phyloP scores from a whole-genome alignment of 2,329 filamentous ascomycete genomes.

The Aspergillus fumigatus region DNA sequence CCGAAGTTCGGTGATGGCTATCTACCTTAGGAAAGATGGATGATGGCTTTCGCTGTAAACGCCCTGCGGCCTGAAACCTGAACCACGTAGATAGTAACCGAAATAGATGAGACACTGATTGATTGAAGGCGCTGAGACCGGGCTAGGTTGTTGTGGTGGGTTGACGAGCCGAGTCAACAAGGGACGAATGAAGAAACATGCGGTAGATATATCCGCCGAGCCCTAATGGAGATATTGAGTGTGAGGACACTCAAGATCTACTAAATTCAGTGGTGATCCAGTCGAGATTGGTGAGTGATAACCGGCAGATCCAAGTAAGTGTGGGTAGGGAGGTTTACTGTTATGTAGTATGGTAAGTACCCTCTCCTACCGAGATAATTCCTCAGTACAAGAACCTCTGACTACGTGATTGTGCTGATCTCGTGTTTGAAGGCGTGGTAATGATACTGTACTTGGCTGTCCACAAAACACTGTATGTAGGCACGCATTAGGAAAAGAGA shows the following conservation, averaged over 20 bases:
- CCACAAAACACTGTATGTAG: not conserved
- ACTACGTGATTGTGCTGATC: not conserved
- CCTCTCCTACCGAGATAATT: no score
- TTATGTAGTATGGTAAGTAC: not conserved
- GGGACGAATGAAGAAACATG: not conserved
- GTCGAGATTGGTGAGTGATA: not conserved
- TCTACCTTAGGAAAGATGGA: no score
- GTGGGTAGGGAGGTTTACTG: not conserved
- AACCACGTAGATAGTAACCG: not conserved
- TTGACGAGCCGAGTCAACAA: not conserved
- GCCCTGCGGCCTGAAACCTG: no score
- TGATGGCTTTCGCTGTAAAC: no score
- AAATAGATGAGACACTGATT: not conserved
- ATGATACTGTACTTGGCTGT: not conserved
- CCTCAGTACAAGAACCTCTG: no score
- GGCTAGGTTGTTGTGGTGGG: not conserved
- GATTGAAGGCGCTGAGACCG: not conserved
- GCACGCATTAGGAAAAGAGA: not conserved
- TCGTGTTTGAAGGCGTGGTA: not conserved
- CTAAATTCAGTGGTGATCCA: not conserved
- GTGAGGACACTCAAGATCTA: no score
- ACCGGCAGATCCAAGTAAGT: not conserved
- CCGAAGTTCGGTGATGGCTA: not conserved
- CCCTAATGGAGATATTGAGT: no score
- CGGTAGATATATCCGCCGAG: not conserved